These are phyloP conservation scores for Plasmopara viticola DNA, from an alignment of 352 stramenopile genomes.

Conservation along the genomic window DNA sequence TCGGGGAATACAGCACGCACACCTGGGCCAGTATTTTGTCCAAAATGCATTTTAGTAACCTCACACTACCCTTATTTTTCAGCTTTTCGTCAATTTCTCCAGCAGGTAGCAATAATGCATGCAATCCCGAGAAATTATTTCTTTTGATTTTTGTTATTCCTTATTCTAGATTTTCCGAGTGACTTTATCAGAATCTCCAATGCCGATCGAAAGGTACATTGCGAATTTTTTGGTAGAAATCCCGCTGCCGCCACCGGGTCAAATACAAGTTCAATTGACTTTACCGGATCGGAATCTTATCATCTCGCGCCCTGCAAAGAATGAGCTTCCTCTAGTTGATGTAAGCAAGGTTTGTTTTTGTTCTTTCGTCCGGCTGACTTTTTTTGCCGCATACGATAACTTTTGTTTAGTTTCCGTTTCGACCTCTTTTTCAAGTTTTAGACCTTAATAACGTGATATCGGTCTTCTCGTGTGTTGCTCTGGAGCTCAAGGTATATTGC, in stretches of 20 bases:
- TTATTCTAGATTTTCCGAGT: too few species aligned
- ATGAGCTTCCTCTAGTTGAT: conserved; percentile 89
- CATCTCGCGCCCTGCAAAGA: conserved; percentile 84
- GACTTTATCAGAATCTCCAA: too few species aligned
- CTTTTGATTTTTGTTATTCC: too few species aligned
- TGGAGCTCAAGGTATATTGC: too few species aligned
- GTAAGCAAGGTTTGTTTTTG: conserved; percentile 23
- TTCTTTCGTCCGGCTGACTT: too few species aligned
- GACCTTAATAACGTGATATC: conserved; percentile 89
- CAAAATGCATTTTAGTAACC: conserved; percentile 91
- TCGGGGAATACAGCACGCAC: conserved; percentile 37
- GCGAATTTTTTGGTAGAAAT: too few species aligned
- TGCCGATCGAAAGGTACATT: too few species aligned
- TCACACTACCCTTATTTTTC: conserved; percentile 95
- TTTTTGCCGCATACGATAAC: not conserved
- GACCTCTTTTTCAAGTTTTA: conserved; percentile 89
- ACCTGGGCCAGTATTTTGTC: conserved; percentile 77
- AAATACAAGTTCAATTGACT: conserved; percentile 78
- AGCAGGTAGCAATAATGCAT: conserved; percentile 58
- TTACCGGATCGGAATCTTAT: conserved; percentile 82
- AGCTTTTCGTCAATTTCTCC: conserved; percentile 93
- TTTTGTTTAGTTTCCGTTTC: conserved; percentile 82
- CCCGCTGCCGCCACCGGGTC: too few species aligned
- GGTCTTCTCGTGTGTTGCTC: conserved; percentile 67
- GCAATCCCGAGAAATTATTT: conserved; percentile 35